Evolutionary conservation across 306 rosid species (phyloP), one percentile per base, ranked within the genome.

Genomic region (Cucumis cinereus): DNA sequence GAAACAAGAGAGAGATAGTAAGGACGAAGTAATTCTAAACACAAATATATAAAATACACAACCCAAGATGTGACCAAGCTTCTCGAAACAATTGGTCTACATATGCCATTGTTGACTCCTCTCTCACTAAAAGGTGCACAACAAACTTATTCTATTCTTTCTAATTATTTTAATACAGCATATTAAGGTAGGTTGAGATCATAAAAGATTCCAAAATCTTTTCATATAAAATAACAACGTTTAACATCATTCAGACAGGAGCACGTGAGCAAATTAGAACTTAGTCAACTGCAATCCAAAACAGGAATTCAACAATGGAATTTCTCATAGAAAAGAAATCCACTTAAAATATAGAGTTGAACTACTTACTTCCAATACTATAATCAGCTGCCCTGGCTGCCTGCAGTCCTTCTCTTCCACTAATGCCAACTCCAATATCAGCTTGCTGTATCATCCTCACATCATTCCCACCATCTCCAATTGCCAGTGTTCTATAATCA

Each of bases 321-420:
- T 47, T 69, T 49, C 58, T 49, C 41, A 26, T 30, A 45, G 26
- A 24, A 78, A 38, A 77, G 4, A 67, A 55, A 17, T 66, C 58
- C 10, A 38, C 63, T 36, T 52, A 30, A 54, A 54, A 73, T 28
- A 63, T 54, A 55, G 63, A 20, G 40, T 71, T 24, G 11, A 16
- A 49, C 17, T 75, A 38, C 99, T 82, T 88, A 95, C 99, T 95
- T 86, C 99, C 99, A 66, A 92, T 84, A 59, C 98, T 92, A 82
- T 95, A 95, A 88, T 95, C 99, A 69, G 99, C 98, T 3, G 99
- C 98, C 85, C 99, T 92, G n/a, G 99, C 99, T 66, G 99, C 99
- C 85, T 95, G 99, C 83, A 92, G 85, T 81, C 99, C 99, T 87
- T 95, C 99, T 83, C 99, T 85, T 64, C 99, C 99, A 81, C 99